phyloP scores from a whole-genome alignment of 2,329 filamentous ascomycete species.

The Scleromitrula shiraiana region DNA sequence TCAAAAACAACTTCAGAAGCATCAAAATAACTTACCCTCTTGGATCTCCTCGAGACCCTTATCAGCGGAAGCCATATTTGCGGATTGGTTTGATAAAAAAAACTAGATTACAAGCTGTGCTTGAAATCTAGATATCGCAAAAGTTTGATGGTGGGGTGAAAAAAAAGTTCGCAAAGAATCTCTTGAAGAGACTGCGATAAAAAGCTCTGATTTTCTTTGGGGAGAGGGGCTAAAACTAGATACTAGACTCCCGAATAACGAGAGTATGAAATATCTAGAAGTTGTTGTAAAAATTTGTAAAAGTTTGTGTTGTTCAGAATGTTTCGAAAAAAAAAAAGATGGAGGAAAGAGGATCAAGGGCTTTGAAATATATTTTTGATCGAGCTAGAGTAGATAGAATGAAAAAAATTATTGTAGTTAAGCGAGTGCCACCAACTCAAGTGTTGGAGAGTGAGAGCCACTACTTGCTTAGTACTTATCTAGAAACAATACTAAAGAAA shows the following conservation, averaged over 20 bases:
- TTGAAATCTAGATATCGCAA: slow-evolving; percentile 55
- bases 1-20: background rate
- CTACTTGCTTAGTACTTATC: too few relatives aligned
- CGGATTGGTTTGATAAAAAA: slow-evolving; percentile 43
- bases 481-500: too few relatives aligned
- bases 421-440: too few relatives aligned
- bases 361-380: slow-evolving; percentile 7
- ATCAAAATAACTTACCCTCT: slow-evolving; percentile 59
- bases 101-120: slow-evolving; percentile 72
- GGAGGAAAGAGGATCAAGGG: background rate
- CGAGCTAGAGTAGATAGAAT: too few relatives aligned
- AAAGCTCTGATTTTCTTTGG: slow-evolving; percentile 16
- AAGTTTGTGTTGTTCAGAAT: slow-evolving; percentile 8
- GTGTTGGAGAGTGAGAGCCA: too few relatives aligned
- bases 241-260: slow-evolving; percentile 38
- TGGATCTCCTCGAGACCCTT: slow-evolving; percentile 98
- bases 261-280: slow-evolving; percentile 30
- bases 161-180: slow-evolving; percentile 25
- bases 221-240: slow-evolving; percentile 40
- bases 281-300: slow-evolving; percentile 13
- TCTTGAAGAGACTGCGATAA: slow-evolving; percentile 28
- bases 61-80: slow-evolving; percentile 86
- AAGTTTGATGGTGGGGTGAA: slow-evolving; percentile 28
- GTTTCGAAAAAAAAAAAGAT: background rate
- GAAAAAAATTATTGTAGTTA: too few relatives aligned